Evolutionary conservation across 805 yeast genomes (phyloP).

Genomic region (Candida ulmi): DNA sequence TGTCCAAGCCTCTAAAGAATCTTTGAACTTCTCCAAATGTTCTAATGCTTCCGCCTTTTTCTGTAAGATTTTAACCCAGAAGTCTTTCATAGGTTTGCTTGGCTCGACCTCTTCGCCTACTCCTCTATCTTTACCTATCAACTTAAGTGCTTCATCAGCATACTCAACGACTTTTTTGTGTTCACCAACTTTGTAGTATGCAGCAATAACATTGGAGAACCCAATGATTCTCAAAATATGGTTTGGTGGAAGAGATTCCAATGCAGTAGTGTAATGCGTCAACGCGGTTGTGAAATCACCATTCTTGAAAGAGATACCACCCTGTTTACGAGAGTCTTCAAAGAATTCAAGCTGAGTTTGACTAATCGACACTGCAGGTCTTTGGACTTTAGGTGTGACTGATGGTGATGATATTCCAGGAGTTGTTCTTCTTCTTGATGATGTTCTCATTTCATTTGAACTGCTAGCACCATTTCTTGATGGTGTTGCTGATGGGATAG

Average conservation of each 20-base stretch:
- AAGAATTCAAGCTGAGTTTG: conserved; percentile 29
- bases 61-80: conserved; percentile 67
- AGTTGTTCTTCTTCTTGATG: conserved; percentile 13
- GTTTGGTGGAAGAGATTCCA: conserved; percentile 50
- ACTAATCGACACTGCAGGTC: conserved; percentile 12
- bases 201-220: conserved; percentile 69
- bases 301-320: conserved; percentile 57
- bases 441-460: conserved; percentile 21
- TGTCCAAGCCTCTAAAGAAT: conserved; percentile 58
- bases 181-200: conserved; percentile 65
- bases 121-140: conserved; percentile 32
- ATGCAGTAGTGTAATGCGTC: conserved; percentile 49
- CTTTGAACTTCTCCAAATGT: conserved; percentile 62
- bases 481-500: conserved; percentile 1
- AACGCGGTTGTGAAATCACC: conserved; percentile 79
- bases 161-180: conserved; percentile 32
- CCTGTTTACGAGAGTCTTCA: conserved; percentile 47
- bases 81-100: conserved; percentile 53
- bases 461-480: background rate
- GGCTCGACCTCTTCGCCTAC: conserved; percentile 38
- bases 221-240: conserved; percentile 67
- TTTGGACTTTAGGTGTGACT: conserved; percentile 2
- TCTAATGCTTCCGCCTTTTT: conserved; percentile 84
- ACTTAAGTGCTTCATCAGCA: conserved; percentile 24
- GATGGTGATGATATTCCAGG: conserved; percentile 4